Evolutionary conservation across 2,329 filamentous ascomycete species (phyloP).

Genomic region (Aureobasidium uvarum): DNA sequence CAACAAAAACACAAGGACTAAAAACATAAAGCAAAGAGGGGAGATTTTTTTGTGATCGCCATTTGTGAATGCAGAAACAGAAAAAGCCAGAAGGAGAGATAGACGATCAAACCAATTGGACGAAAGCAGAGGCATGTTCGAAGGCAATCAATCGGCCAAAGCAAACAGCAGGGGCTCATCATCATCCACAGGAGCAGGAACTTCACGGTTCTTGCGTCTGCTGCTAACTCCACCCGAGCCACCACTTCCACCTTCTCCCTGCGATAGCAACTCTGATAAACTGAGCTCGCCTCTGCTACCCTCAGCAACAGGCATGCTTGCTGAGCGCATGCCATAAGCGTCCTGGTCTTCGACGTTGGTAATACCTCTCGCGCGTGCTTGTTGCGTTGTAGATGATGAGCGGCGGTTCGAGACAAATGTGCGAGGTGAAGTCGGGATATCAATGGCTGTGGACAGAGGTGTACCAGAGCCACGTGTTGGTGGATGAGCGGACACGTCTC

Average conservation of each 20-base stretch:
- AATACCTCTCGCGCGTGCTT: conserved; percentile 54
- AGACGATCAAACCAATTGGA: not conserved
- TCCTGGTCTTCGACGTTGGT: conserved; percentile 57
- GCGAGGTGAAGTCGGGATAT: conserved; percentile 70
- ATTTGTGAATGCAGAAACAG: not conserved
- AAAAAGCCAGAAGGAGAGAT: too few species aligned
- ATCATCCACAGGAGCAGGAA: conserved; percentile 49
- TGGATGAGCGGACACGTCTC: conserved; percentile 11
- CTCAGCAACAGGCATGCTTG: conserved; percentile 65
- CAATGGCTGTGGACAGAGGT: conserved; percentile 60
- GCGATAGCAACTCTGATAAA: conserved; percentile 56
- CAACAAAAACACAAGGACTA: too few species aligned
- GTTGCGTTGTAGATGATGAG: conserved; percentile 67
- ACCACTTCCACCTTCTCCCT: conserved; percentile 16
- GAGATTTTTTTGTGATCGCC: not conserved
- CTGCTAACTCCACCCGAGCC: conserved; percentile 13
- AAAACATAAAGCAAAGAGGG: not conserved
- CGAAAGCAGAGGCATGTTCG: not conserved
- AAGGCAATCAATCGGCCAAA: conserved; percentile 57
- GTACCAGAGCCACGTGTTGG: conserved; percentile 18
- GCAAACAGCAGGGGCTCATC: conserved; percentile 71
- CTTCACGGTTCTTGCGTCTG: conserved; percentile 11
- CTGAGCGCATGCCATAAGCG: conserved; percentile 61
- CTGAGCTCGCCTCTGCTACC: conserved; percentile 57
- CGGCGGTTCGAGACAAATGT: conserved; percentile 52